Evolutionary conservation across 2,329 filamentous ascomycete genomes (phyloP).

Genomic region (Xylaria sp.): DNA sequence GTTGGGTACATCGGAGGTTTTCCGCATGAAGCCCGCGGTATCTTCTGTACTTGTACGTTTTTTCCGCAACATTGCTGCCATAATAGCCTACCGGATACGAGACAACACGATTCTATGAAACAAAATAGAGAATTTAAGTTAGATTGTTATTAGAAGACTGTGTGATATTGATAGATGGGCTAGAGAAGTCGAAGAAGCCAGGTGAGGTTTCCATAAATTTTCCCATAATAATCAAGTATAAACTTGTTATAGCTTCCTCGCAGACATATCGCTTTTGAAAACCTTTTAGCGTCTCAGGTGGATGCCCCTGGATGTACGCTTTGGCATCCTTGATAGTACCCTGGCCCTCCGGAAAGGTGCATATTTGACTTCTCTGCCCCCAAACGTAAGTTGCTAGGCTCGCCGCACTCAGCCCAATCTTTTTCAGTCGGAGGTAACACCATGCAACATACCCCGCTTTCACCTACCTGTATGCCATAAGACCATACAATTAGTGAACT

Average conservation of each 20-base stretch:
- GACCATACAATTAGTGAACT: too few relatives aligned
- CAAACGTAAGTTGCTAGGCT: neutral
- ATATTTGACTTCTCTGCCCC: neutral
- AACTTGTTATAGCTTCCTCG: too few relatives aligned
- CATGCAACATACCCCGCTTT: neutral
- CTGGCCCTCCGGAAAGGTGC: neutral
- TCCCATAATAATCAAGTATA: too few relatives aligned
- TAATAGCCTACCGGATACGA: neutral
- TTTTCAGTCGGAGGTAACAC: neutral
- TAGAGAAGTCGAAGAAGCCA: neutral
- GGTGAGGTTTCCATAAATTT: neutral
- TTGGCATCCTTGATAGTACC: neutral
- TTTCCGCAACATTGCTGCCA: neutral
- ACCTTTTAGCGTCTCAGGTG: neutral
- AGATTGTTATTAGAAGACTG: too few relatives aligned
- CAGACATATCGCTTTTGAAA: too few relatives aligned
- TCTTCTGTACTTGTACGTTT: neutral
- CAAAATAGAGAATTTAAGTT: neutral
- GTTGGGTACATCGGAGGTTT: slow-evolving; percentile 9
- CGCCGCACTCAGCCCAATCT: neutral
- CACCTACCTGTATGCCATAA: too few relatives aligned
- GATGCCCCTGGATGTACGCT: neutral
- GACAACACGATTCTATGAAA: neutral
- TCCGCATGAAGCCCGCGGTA: slow-evolving; percentile 4
- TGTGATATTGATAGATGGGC: neutral